Evolutionary conservation across 768 basidiomycete genomes (phyloP), one percentile per base, ranked within the genome.

Genomic region (Amanita molliuscula): DNA sequence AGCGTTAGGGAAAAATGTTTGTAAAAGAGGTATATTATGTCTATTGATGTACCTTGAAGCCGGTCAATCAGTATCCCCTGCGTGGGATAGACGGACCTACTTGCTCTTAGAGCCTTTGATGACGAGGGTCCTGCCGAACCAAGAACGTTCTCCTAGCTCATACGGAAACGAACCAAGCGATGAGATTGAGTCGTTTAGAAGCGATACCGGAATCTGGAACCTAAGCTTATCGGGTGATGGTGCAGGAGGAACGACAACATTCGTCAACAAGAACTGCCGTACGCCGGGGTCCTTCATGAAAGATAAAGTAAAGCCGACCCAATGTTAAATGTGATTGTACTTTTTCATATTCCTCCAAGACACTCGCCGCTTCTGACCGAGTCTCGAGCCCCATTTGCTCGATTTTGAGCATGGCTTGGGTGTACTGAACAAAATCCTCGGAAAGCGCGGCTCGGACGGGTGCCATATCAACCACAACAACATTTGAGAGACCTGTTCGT

Each of bases 231-330:
- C 65, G 49, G 59, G 53, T 40, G 66, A 55, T 28, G 59, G 48
- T 9, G 51, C 52, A 44, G 51, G 59, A 2, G 67, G 63, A 26
- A 74, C 63, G 16, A 76, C 61, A 18, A 92, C 70, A 65, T 96
- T 96, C 10, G 93, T 94, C 29, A 95, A 68, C 18, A 96, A 72
- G 67, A 93, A 96, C 44, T 88, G 82, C 23, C 88, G 81, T 25
- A 88, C 74, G 40, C 72, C 67, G 0, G 84, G 64, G 43, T 89
- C 81, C 93, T 95, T 25, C 37, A 2, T 11, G 43, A 20, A 31
- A 20, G 6, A 37, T 10, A n/a, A 34, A 45, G 15, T 11, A 15
- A 25, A 7, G 16, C 21, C 23, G n/a, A 34, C 15, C 4, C 15
- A 15, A 38, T 15, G 40, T n/a, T 28, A 23, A n/a, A 51, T 2